Evolutionary conservation across 164 flowering plant genomes (phyloP).

Genomic region (Dillenia turbinata): DNA sequence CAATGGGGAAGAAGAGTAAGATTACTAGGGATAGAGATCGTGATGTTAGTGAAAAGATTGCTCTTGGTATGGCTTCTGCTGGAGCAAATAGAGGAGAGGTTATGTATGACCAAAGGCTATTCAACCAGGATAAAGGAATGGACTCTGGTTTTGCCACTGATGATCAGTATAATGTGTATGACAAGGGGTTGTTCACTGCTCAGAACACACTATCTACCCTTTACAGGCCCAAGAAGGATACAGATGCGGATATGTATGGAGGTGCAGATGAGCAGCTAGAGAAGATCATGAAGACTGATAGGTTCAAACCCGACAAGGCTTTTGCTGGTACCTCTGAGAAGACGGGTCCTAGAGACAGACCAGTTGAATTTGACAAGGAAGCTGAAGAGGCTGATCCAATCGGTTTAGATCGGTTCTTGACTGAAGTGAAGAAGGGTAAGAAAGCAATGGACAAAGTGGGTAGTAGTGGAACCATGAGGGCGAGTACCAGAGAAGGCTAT

Average conservation of each 20-base stretch:
- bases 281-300: slow-evolving; percentile 73
- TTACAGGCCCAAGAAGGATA: slow-evolving; percentile 80
- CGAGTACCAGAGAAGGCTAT: slow-evolving; percentile 66
- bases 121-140: slow-evolving; percentile 98
- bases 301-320: slow-evolving; percentile 81
- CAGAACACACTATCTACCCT: slow-evolving; percentile 69
- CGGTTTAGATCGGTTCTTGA: slow-evolving; percentile 84
- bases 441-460: slow-evolving; percentile 82
- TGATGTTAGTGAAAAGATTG: slow-evolving; percentile 93
- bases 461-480: slow-evolving; percentile 81
- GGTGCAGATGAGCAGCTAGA: slow-evolving; percentile 93
- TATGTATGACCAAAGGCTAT: slow-evolving; percentile 86
- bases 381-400: slow-evolving; percentile 94
- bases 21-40: slow-evolving; percentile 90
- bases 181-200: slow-evolving; percentile 80
- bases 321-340: slow-evolving; percentile 76
- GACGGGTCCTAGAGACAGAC: slow-evolving; percentile 70
- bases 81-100: slow-evolving; percentile 74
- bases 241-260: slow-evolving; percentile 76
- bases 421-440: slow-evolving; percentile 85
- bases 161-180: slow-evolving; percentile 86
- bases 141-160: slow-evolving; percentile 87
- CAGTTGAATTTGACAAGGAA: slow-evolving; percentile 75
- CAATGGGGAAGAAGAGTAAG: slow-evolving; percentile 95
- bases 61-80: slow-evolving; percentile 87